Evolutionary conservation across 257 asterid genomes (phyloP), one percentile per base, ranked within the genome.

Genomic region (Paraleonurus japonicus): DNA sequence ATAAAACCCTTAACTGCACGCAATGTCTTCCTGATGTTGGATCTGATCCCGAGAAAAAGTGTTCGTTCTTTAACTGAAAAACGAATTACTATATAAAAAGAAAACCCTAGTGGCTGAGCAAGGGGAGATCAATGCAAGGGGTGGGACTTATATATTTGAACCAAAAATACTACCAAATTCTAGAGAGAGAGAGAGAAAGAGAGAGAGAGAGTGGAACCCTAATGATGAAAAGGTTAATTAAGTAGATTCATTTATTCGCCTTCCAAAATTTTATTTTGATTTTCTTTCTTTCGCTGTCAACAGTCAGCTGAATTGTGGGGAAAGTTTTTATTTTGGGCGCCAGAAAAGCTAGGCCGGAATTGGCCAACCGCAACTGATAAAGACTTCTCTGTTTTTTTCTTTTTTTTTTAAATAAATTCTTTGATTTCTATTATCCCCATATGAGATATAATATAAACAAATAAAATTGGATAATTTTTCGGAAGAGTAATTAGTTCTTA

Each of bases 301-400:
- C 26, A 74, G 76, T 79, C 64, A 45, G 82, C 82, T 67, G 90
- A 88, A 90, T 87, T 90, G 90, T 78, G 60, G 92, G 83, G 72
- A 81, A 90, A 90, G 96, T 70, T 20, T 77, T 85, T 53, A 13
- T 67, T 66, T 71, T 72, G 79, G 71, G 84, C 73, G 69, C 73
- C 26, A 74, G n/a, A 76, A 81, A 83, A 76, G 86, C 84, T 85
- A 85, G 85, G 83, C 81, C 84, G 77, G 78, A 85, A 80, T 74
- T 73, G 83, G 81, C 79, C 82, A 82, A 76, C 95, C 86, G 89
- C 89, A 67, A 83, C 81, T 74, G 96, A 90, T 62, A 60, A 76
- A 19, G 94, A 90, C 93, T 54, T 23, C 32, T 35, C 43, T n/a
- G n/a, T n/a, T n/a, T n/a, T n/a, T n/a, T n/a, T n/a, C n/a, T n/a